Evolutionary conservation across 2,329 filamentous ascomycete species (phyloP), one percentile per base, ranked within the genome.

Genomic region (Talaromyces amestolkiae): DNA sequence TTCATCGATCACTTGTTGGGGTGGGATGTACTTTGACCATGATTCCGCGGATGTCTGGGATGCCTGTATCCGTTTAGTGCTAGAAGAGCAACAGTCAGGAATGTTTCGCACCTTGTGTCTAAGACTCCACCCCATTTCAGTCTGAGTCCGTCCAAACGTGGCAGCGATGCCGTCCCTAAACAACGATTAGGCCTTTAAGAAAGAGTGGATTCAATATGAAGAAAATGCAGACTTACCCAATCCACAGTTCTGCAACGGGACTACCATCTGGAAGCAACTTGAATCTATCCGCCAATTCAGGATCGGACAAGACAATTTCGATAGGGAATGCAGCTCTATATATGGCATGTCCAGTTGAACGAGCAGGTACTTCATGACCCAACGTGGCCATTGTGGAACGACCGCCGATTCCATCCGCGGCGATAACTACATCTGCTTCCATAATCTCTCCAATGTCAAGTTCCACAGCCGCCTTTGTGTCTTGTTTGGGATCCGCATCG

Each of bases 321-420:
- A 65, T 58, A 1, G 69, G 66, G 51, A 68, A 70, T 6, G 71
- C 61, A 0, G 66, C 65, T 22, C 73, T 59, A 39, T 69, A 73
- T 5, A 73, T 69, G 3, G 72, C 69, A 11, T 67, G 69, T 0
- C 72, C 73, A 8, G 70, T 74, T n/a, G 68, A 66, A 35, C 66
- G 67, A 4, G 72, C 72, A 17, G 64, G 65, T 2, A 69, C 60
- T 1, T 70, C 63, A 5, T 67, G 63, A 8, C 72, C 71, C 17
- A 66, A 66, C 9, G 71, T 68, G 39, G 71, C 53, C 13, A 24
- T 65, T 53, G 69, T 68, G 3, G 70, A 72, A 41, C 70, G 72
- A n/a, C 72, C 71, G 47, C 74, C 72, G 35, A 76, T 69, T 8
- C 74, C 74, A 58, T 76, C 75, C 3, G 74, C 73, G 8, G 74